phyloP scores from a whole-genome alignment of 495 filamentous ascomycete genomes.

The Hypoxylon crocopeplum region DNA sequence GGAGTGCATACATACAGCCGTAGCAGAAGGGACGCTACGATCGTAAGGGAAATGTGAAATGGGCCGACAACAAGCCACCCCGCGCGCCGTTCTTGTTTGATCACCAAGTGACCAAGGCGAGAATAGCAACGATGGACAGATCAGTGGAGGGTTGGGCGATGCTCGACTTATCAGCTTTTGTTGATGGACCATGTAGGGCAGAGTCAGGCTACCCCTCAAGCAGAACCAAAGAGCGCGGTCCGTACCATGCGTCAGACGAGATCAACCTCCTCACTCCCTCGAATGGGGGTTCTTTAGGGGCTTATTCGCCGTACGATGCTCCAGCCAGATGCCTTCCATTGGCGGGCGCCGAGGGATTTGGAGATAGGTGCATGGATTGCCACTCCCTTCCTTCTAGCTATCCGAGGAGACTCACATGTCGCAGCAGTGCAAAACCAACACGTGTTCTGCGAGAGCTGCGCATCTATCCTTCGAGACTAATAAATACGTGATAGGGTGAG shows the following conservation, averaged over 20 bases:
- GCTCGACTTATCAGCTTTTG: constrained; percentile 17
- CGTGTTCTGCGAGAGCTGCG: constrained; percentile 28
- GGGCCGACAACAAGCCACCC: constrained; percentile 2
- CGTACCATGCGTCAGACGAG: constrained; percentile 18
- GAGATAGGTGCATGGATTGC: constrained; percentile 16
- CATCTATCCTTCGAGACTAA: constrained; percentile 15
- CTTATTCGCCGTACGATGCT: constrained; percentile 15
- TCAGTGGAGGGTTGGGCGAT: constrained; percentile 10
- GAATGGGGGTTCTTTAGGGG: constrained; percentile 13
- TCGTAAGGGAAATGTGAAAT: too few relatives aligned
- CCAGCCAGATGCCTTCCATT: constrained; percentile 17
- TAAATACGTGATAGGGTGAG: constrained; percentile 15
- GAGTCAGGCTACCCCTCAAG: constrained; percentile 25
- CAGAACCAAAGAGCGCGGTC: constrained; percentile 21
- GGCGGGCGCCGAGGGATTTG: constrained; percentile 1
- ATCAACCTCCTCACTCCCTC: constrained; percentile 25
- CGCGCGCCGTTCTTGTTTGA: constrained; percentile 21
- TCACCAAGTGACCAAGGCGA: constrained; percentile 20
- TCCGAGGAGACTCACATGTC: constrained; percentile 26
- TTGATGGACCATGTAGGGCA: constrained; percentile 20
- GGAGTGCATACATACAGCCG: too few relatives aligned
- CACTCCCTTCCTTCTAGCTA: constrained; percentile 17
- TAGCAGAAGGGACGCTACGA: too few relatives aligned
- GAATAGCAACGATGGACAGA: constrained; percentile 26
- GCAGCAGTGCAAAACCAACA: constrained; percentile 27